phyloP scores from a whole-genome alignment of 306 rosid genomes.

The Cicer chorassanicum region DNA sequence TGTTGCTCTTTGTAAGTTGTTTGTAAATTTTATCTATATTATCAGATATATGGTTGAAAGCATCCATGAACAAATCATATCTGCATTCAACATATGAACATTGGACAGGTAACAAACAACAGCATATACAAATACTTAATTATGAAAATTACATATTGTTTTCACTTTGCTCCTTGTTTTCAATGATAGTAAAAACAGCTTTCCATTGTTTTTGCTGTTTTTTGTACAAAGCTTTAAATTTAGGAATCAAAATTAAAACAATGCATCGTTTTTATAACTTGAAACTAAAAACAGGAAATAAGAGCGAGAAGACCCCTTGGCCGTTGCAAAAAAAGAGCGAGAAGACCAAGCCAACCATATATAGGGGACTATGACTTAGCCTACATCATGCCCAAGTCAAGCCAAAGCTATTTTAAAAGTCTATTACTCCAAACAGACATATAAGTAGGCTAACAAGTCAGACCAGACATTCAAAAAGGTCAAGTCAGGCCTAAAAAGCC shows the following conservation, averaged over 20 bases:
- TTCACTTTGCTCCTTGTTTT: slow-evolving; percentile 5
- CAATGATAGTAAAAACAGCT: neutral
- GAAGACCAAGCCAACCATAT: no score
- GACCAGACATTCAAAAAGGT: no score
- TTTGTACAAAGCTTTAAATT: no score
- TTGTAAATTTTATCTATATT: slow-evolving; percentile 90
- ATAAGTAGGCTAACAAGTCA: neutral
- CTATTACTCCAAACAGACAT: neutral
- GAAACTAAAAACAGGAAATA: no score
- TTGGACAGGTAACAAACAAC: slow-evolving; percentile 32
- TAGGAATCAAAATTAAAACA: no score
- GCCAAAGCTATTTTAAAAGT: neutral
- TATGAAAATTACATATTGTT: neutral
- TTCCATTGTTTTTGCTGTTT: no score
- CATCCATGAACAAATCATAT: slow-evolving; percentile 84
- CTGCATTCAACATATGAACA: slow-evolving; percentile 57
- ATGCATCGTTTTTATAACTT: no score
- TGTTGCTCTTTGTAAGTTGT: slow-evolving; percentile 87
- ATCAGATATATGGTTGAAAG: slow-evolving; percentile 83
- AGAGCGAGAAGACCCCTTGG: no score
- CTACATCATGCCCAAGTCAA: neutral
- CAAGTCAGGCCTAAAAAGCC: no score
- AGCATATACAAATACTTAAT: neutral
- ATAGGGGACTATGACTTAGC: neutral
- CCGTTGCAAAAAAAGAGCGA: no score